Percentiles rank a stretch among this genome's conserved stretches.
Conservation (phyloP, 2,329 filamentous ascomycete species). For the Sphaerulina vaccinii region DNA sequence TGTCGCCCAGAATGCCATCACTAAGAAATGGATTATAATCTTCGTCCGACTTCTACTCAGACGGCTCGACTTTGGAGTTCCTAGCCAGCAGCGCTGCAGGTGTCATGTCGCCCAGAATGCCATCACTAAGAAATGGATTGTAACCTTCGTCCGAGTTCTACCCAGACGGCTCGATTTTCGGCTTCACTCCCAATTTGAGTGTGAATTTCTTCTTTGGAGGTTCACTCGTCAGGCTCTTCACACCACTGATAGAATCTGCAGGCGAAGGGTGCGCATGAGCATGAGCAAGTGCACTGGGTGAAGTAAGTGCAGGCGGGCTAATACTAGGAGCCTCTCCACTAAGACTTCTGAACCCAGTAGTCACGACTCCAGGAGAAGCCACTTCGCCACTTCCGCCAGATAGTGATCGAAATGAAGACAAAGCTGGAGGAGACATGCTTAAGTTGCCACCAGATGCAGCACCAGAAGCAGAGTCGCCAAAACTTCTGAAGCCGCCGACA, state of each 20-base stretch:
- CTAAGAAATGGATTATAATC: too few species aligned
- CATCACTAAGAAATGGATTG: too few species aligned
- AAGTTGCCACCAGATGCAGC: background rate
- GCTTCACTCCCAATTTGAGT: conserved; percentile 25
- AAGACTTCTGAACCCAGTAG: conserved; percentile 12
- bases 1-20: too few species aligned
- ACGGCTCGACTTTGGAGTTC: too few species aligned
- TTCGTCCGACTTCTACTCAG: background rate
- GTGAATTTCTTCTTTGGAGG: conserved; percentile 32
- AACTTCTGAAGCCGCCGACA: conserved; percentile 31
- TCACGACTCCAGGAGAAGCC: conserved; percentile 1
- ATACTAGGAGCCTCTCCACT: conserved; percentile 15
- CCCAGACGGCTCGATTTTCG: conserved; percentile 7
- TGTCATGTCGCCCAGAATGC: too few species aligned
- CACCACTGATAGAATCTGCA: conserved; percentile 9
- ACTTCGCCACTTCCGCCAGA: conserved; percentile 1
- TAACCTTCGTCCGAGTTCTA: background rate
- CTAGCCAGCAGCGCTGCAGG: too few species aligned
- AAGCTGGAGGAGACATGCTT: conserved; percentile 5
- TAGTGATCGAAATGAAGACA: conserved; percentile 6
- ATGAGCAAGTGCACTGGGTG: conserved; percentile 14
- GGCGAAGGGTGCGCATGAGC: conserved; percentile 6
- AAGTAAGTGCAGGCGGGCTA: conserved; percentile 13
- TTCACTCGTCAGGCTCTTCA: conserved; percentile 19
- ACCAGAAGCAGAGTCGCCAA: conserved; percentile 13